Conservation (phyloP, 78 protist genomes). For the Chrysochromulina tobinii region DNA sequence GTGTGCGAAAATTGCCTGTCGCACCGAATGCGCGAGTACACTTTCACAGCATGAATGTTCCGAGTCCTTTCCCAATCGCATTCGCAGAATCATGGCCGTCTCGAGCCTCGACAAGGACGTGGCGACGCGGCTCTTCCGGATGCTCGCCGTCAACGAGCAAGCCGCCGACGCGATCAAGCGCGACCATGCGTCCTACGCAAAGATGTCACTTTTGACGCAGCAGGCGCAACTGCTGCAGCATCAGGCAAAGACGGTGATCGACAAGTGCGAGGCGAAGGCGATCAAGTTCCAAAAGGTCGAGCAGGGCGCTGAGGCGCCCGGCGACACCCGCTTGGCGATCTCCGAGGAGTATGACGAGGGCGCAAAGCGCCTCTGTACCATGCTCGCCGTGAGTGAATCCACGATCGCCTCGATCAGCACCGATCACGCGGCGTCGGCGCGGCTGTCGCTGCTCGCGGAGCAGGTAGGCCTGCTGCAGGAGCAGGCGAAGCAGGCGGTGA, state of each 20-base stretch:
- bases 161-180: background rate
- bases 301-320: background rate
- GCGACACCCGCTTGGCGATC: background rate
- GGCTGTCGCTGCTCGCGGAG: background rate
- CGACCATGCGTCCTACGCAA: background rate
- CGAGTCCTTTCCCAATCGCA: too few relatives aligned
- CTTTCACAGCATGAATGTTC: too few relatives aligned
- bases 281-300: too few relatives aligned
- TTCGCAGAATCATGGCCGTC: background rate
- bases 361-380: background rate
- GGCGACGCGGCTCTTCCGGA: background rate
- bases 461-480: slow-evolving; percentile 9
- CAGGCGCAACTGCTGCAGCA: background rate
- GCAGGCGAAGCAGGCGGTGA: background rate
- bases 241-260: background rate
- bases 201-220: background rate
- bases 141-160: background rate
- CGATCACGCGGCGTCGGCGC: background rate
- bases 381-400: background rate
- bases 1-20: too few relatives aligned
- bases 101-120: background rate
- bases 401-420: background rate
- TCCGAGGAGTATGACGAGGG: background rate
- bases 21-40: too few relatives aligned
- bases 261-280: background rate